Conservation (phyloP, 192 early-diverging fungal genomes). For the Entomortierella lignicola region DNA sequence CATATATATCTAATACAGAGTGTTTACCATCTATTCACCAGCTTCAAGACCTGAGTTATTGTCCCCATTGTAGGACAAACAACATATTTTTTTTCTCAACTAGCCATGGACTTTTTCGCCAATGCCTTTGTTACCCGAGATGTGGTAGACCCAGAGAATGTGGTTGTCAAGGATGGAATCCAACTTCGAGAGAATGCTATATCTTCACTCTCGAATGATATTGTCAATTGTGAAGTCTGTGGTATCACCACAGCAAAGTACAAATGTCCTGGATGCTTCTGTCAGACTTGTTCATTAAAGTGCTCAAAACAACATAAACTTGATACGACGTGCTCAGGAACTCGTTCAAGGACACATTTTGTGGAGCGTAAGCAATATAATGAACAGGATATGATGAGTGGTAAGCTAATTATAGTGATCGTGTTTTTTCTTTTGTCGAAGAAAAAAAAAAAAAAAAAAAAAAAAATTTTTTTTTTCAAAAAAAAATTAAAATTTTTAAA, state of each 20-base stretch:
- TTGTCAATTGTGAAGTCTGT: constrained; percentile 64
- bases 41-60: no score
- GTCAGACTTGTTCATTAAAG: constrained; percentile 70
- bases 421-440: background rate
- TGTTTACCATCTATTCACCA: no score
- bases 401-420: constrained; percentile 59
- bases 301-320: constrained; percentile 77
- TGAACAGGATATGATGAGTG: constrained; percentile 76
- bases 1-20: no score
- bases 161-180: constrained; percentile 48
- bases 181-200: constrained; percentile 38
- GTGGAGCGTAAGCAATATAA: constrained; percentile 69
- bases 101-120: constrained; percentile 53
- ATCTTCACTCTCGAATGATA: constrained; percentile 9
- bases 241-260: constrained; percentile 62
- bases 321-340: constrained; percentile 68
- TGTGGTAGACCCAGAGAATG: constrained; percentile 1
- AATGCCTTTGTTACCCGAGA: constrained; percentile 46
- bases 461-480: background rate
- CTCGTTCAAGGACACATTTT: constrained; percentile 71
- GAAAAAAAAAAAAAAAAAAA: background rate
- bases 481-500: no score
- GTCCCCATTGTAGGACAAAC: no score
- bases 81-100: no score
- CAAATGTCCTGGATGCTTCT: constrained; percentile 76